These are phyloP conservation scores for Phytophthora cryptogea DNA, from an alignment of 352 stramenopile genomes.

Conservation along the genomic window DNA sequence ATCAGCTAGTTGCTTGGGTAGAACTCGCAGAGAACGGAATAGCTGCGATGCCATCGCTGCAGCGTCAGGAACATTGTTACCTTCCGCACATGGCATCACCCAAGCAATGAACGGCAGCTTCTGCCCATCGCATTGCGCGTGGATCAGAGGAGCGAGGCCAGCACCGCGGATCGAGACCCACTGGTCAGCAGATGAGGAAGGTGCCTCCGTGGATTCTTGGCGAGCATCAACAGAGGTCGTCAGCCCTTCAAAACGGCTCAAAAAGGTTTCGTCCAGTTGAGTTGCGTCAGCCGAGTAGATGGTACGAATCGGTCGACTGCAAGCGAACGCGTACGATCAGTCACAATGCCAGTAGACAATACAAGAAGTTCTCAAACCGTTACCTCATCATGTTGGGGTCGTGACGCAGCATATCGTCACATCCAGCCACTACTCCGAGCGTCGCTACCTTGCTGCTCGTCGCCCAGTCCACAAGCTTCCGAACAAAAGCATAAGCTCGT, in stretches of 20 bases:
- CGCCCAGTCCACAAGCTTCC: conserved; percentile 67
- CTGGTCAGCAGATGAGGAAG: conserved; percentile 16
- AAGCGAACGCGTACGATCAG: conserved; percentile 9
- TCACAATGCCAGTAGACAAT: no score
- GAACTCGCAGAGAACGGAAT: conserved; percentile 43
- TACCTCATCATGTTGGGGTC: conserved; percentile 77
- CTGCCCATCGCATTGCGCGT: conserved; percentile 37
- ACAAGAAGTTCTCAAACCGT: conserved; percentile 28
- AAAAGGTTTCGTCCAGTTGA: conserved; percentile 39
- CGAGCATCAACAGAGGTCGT: conserved; percentile 11
- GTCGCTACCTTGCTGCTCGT: conserved; percentile 41
- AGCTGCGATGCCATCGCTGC: conserved; percentile 58
- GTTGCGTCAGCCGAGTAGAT: conserved; percentile 45
- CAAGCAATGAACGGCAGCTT: conserved; percentile 57
- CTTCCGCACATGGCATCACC: conserved; percentile 75
- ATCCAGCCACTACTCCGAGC: conserved; percentile 64
- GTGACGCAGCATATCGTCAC: conserved; percentile 83
- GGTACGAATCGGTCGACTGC: conserved; percentile 60
- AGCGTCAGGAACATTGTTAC: conserved; percentile 82
- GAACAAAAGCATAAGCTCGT: conserved; percentile 48
- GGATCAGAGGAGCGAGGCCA: conserved; percentile 61
- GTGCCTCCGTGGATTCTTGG: conserved; percentile 11
- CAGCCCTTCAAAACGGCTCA: conserved; percentile 46
- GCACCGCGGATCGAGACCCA: conserved; percentile 62
- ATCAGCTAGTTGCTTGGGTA: conserved; percentile 12